Evolutionary conservation across 2,329 filamentous ascomycete genomes (phyloP), one percentile per base, ranked within the genome.

Genomic region (Arachnopeziza araneosa): DNA sequence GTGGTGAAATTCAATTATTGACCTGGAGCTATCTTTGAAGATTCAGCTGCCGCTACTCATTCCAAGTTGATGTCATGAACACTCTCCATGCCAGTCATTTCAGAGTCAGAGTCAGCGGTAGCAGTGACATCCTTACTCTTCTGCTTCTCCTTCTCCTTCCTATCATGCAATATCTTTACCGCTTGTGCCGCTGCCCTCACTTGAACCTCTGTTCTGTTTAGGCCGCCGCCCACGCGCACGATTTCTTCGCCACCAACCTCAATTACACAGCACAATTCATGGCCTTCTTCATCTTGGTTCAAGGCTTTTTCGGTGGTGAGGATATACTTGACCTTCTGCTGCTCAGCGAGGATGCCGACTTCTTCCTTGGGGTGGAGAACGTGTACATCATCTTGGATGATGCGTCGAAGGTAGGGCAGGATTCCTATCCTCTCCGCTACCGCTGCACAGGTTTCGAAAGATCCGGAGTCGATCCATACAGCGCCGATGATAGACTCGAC

Each of bases 401-500:
- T 76, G 1, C 86, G 79, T 0, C 82, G 75, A 60, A 96, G 73
- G 64, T 84, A 84, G 0, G 75, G 71, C 49, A 92, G 64, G 4
- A 97, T 77, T 0, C 91, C 91, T 2, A 91, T 75, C 0, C 77
- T 75, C 52, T 83, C 79, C 0, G 91, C 71, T 48, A 97, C 79
- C 0, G 57, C 69, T 55, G 80, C 77, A 67, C 91, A 96, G 0
- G 71, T 72, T 0, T 76, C 76, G 17, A 91, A 70, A 1, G 82
- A 79, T 0, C 88, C 89, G 0, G 80, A 89, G 72, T 98, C 95
- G 22, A 96, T 78, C 78, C 89, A 97, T 0, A 97, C 80, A 0
- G 92, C 93, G 0, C 90, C 93, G 0, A 98, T 74, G 0, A 96
- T 72, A 32, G 84, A 83, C 75, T 98, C 93, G 10, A 97, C 79